Evolutionary conservation across 1,284 basidiomycete species (phyloP).

Genomic region (Sanghuangporus baumii): DNA sequence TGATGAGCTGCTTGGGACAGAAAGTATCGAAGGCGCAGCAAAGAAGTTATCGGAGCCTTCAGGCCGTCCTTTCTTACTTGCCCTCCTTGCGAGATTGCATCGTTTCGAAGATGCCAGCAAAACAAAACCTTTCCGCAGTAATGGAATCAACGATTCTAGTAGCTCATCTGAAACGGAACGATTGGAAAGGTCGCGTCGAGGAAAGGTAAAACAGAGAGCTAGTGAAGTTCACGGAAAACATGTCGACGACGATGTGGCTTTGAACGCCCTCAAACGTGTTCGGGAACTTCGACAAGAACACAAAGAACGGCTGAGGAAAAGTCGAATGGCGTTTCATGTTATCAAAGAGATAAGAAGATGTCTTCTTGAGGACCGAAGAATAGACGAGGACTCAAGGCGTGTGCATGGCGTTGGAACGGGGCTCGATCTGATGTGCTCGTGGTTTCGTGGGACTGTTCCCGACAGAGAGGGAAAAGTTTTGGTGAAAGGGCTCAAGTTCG

Average conservation of each 20-base stretch:
- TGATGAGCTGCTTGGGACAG: conserved; percentile 25
- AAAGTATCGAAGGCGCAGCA: conserved; percentile 20
- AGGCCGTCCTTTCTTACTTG: conserved; percentile 36
- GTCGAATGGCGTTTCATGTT: conserved; percentile 46
- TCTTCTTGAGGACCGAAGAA: conserved; percentile 32
- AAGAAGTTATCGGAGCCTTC: conserved; percentile 22
- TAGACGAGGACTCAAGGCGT: neutral
- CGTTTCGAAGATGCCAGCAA: conserved; percentile 9
- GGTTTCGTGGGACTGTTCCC: conserved; percentile 36
- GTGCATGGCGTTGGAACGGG: conserved; percentile 22
- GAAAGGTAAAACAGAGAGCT: neutral
- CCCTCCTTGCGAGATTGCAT: conserved; percentile 35
- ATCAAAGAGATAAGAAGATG: conserved; percentile 38
- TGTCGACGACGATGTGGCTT: neutral
- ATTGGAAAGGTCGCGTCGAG: neutral
- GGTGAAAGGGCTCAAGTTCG: conserved; percentile 43
- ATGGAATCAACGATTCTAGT: neutral
- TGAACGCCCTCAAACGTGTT: conserved; percentile 26
- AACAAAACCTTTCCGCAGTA: neutral
- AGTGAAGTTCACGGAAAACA: neutral
- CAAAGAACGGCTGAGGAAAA: conserved; percentile 26
- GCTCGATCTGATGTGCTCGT: conserved; percentile 30
- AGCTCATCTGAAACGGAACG: neutral
- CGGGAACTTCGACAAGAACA: conserved; percentile 36
- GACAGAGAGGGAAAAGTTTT: conserved; percentile 39